Conservation (phyloP, 805 yeast genomes). For the Saccharomycopsis amapae region DNA sequence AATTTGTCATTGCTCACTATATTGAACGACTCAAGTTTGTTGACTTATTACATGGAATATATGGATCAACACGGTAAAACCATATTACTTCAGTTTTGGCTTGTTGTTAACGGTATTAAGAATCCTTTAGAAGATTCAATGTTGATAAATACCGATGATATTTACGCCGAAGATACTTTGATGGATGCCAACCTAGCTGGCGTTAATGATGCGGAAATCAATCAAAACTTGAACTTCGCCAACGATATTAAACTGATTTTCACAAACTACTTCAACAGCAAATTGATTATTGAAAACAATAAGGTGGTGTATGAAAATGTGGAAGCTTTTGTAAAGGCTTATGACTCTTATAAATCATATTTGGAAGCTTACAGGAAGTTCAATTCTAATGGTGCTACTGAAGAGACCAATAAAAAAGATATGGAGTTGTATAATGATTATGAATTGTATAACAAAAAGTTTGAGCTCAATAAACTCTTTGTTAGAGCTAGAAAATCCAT, state of each 20-base stretch:
- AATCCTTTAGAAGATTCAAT: slow-evolving; percentile 56
- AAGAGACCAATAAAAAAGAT: slow-evolving; percentile 1
- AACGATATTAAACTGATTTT: slow-evolving; percentile 20
- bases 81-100: slow-evolving; percentile 54
- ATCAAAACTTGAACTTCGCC: slow-evolving; percentile 12
- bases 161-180: slow-evolving; percentile 22
- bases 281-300: slow-evolving; percentile 19
- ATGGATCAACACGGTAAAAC: slow-evolving; percentile 45
- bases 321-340: slow-evolving; percentile 14
- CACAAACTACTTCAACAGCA: slow-evolving; percentile 17
- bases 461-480: slow-evolving; percentile 30
- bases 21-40: slow-evolving; percentile 40
- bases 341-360: slow-evolving; percentile 18
- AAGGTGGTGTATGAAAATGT: slow-evolving; percentile 21
- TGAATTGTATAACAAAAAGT: slow-evolving; percentile 10
- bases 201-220: slow-evolving; percentile 12
- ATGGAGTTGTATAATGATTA: slow-evolving; percentile 7
- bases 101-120: slow-evolving; percentile 56
- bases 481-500: slow-evolving; percentile 51
- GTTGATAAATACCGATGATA: slow-evolving; percentile 17
- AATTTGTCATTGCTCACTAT: slow-evolving; percentile 36
- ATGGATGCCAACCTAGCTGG: not conserved
- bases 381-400: not conserved
- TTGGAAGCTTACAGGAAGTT: slow-evolving; percentile 22
- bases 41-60: slow-evolving; percentile 45